Evolutionary conservation across 1,139 yeast genomes (phyloP).

Genomic region (Geotrichum fermentans): DNA sequence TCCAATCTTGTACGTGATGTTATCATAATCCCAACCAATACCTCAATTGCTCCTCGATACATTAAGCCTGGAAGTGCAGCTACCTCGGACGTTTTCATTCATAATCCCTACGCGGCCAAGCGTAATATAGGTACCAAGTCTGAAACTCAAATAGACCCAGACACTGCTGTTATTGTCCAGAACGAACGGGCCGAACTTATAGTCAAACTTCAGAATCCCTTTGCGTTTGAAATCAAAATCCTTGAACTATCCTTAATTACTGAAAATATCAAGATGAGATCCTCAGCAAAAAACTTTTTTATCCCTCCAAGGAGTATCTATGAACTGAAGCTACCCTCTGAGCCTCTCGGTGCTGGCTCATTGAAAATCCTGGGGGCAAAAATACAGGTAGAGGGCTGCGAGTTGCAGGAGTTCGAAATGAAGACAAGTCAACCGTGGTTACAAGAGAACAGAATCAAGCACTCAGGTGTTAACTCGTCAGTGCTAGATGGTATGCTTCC

Average conservation of each 20-base stretch:
- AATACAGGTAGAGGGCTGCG: conserved; percentile 47
- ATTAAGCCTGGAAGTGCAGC: conserved; percentile 1
- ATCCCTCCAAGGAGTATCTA: conserved; percentile 43
- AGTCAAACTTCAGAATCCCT: conserved; percentile 72
- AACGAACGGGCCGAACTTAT: conserved; percentile 37
- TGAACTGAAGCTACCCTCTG: conserved; percentile 42
- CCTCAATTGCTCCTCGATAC: conserved; percentile 20
- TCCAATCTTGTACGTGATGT: conserved; percentile 58
- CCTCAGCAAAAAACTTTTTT: conserved; percentile 28
- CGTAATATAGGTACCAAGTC: conserved; percentile 12
- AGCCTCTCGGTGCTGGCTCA: conserved; percentile 44
- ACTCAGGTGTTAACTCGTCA: conserved; percentile 31
- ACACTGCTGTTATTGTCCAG: conserved; percentile 25
- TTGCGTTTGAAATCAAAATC: conserved; percentile 65
- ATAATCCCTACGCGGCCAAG: conserved; percentile 41
- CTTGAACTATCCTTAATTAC: conserved; percentile 43
- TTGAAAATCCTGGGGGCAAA: conserved; percentile 43
- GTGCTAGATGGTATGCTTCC: conserved; percentile 7
- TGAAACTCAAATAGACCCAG: background rate
- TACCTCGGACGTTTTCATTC: conserved; percentile 33
- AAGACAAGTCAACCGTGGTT: conserved; percentile 27
- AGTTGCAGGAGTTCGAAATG: conserved; percentile 37
- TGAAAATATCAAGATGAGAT: conserved; percentile 27
- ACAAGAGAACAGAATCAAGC: conserved; percentile 32
- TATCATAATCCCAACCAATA: conserved; percentile 16